Evolutionary conservation across 106 monocot genomes (phyloP).

Genomic region (Agapanthus africanus): DNA sequence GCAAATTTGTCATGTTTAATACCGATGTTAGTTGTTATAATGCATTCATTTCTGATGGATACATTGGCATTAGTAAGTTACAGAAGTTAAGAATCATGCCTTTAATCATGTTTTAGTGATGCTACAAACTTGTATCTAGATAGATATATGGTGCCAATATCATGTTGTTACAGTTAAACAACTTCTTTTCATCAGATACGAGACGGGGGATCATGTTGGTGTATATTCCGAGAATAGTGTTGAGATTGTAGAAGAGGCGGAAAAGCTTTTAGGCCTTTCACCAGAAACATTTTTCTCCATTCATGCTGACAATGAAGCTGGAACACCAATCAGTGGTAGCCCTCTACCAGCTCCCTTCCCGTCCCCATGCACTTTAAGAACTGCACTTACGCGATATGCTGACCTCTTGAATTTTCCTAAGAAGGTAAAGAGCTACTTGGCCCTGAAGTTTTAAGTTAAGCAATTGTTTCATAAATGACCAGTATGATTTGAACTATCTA

Average conservation of each 20-base stretch:
- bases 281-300: conserved; percentile 57
- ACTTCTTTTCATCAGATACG: conserved; percentile 40
- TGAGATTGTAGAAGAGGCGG: conserved; percentile 60
- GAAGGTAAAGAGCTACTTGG: conserved; percentile 31
- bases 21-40: no score
- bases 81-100: no score
- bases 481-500: not conserved
- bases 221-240: conserved; percentile 55
- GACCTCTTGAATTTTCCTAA: conserved; percentile 73
- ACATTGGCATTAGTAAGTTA: no score
- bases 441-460: no score
- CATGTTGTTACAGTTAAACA: no score
- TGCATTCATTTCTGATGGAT: no score
- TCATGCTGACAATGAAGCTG: conserved; percentile 73
- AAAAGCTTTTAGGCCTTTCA: conserved; percentile 43
- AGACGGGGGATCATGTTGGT: conserved; percentile 81
- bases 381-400: conserved; percentile 53
- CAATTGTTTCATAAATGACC: no score
- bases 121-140: no score
- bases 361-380: conserved; percentile 66
- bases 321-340: conserved; percentile 40
- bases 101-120: no score
- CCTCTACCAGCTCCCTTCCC: conserved; percentile 62
- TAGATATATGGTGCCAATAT: no score
- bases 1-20: no score